Conservation (phyloP, 2,329 filamentous ascomycete species). For the Stachybotrys echinatus region DNA sequence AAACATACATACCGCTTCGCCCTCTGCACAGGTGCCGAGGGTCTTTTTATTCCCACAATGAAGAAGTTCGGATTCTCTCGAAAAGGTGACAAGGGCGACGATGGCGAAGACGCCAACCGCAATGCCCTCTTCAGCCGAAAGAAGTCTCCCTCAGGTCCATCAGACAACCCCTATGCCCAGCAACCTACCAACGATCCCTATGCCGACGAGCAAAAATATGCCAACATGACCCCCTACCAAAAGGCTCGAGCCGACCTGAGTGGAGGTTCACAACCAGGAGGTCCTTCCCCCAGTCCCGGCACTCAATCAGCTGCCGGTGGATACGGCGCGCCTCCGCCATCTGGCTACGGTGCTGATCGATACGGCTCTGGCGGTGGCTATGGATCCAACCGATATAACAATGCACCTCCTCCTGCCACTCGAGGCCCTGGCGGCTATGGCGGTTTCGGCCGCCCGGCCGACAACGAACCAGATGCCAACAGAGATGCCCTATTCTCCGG, state of each 20-base stretch:
- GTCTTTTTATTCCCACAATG: slow-evolving; percentile 34
- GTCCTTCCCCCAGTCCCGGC: slow-evolving; percentile 30
- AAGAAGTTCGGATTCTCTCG: slow-evolving; percentile 53
- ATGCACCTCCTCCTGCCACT: slow-evolving; percentile 13
- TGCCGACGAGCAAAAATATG: slow-evolving; percentile 40
- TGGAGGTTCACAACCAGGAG: slow-evolving; percentile 20
- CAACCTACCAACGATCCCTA: slow-evolving; percentile 49
- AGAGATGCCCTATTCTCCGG: slow-evolving; percentile 60
- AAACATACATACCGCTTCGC: slow-evolving; percentile 1
- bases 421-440: slow-evolving; percentile 56
- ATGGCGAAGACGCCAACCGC: slow-evolving; percentile 42
- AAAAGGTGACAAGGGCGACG: slow-evolving; percentile 50
- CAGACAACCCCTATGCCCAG: slow-evolving; percentile 54
- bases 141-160: slow-evolving; percentile 39
- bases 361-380: slow-evolving; percentile 37
- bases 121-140: slow-evolving; percentile 50
- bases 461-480: slow-evolving; percentile 42
- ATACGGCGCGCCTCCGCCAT: slow-evolving; percentile 19
- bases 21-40: neutral
- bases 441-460: slow-evolving; percentile 45
- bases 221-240: slow-evolving; percentile 40
- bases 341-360: slow-evolving; percentile 47
- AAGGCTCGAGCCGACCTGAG: slow-evolving; percentile 32
- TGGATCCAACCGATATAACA: slow-evolving; percentile 14
- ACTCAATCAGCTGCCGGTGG: neutral